Conservation (phyloP, 331 rosid genomes). For the Saraca asoca region DNA sequence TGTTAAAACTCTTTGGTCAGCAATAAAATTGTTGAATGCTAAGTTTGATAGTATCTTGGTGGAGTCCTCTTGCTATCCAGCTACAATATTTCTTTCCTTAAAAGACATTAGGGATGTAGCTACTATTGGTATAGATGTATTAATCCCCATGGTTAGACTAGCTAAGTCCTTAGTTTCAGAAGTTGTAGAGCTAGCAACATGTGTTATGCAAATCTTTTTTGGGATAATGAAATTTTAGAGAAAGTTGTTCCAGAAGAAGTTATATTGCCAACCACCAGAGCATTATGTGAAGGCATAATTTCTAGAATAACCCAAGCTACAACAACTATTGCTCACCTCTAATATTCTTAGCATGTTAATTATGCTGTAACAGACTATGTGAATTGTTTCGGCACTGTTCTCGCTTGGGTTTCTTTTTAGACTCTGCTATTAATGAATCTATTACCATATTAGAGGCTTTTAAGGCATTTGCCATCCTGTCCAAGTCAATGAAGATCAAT, state of each 20-base stretch:
- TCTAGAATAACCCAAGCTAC: constrained; percentile 89
- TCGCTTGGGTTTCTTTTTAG: constrained; percentile 86
- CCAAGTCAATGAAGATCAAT: too few species aligned
- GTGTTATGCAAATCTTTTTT: constrained; percentile 88
- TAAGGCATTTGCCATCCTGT: too few species aligned
- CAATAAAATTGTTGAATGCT: constrained; percentile 65
- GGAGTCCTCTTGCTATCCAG: constrained; percentile 86
- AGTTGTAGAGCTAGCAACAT: constrained; percentile 79
- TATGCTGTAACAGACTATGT: constrained; percentile 73
- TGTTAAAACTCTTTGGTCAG: constrained; percentile 67
- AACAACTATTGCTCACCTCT: constrained; percentile 88
- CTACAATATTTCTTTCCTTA: constrained; percentile 88
- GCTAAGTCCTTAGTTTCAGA: constrained; percentile 77
- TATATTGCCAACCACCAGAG: constrained; percentile 88
- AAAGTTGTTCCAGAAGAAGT: constrained; percentile 76
- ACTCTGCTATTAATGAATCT: constrained; percentile 65
- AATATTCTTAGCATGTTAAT: constrained; percentile 69
- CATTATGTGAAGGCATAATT: constrained; percentile 73
- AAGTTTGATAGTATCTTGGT: constrained; percentile 78
- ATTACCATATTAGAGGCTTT: too few species aligned
- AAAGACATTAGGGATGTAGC: constrained; percentile 90
- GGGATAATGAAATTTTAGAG: constrained; percentile 75
- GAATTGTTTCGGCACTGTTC: constrained; percentile 85
- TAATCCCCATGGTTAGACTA: constrained; percentile 60
- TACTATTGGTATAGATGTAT: constrained; percentile 64